Base-by-base conservation (phyloP, 352 stramenopile species). In the Globisporangium ultimum region DNA sequence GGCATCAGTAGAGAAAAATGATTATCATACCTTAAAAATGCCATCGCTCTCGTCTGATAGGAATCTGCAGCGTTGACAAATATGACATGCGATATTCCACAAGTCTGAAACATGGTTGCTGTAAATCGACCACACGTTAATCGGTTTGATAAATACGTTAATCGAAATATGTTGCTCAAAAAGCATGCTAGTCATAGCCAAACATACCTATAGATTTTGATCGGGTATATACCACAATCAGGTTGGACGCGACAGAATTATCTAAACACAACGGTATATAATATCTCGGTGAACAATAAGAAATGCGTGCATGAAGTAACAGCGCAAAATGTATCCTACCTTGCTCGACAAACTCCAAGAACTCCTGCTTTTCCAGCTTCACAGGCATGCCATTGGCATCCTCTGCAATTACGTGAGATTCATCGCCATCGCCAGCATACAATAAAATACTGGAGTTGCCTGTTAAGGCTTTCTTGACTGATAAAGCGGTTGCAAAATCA, bases 91-190 rank as follows among this genome's bases (percentile, higher is more conserved):
- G 68, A 49, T 18, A 70, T 62, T 13, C 77, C 81, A 40, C 71
- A 76, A 8, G 67, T 67, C 8, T 77, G 68, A 63, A 91, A 61
- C 52, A 85, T 66, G 61, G 71, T 70, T 32, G 74, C 81, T 89
- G 51, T 7, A 11, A 4, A 46, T 34, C n/a, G 18, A 61, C 17
- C 22, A 42, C 24, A 8, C 21, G 18, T 21, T 42, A 7, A 2
- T 51, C 13, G 28, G 8, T 36, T 11, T 36, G 28, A 36, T 8
- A 45, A 45, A 45, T 8, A 3, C 8, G 38, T 43, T 43, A 43
- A 17, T 43, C 14, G 11, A 15, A 45, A 45, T 18, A n/a, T n/a
- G 40, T 18, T 45, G 40, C 7, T 18, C 12, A 8, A 13, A 20
- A 22, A 17, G 8, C 9, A 7, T 41, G 28, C 0, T 22, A 22